phyloP scores from a whole-genome alignment of 768 basidiomycete species.

The Russula dissimulans region DNA sequence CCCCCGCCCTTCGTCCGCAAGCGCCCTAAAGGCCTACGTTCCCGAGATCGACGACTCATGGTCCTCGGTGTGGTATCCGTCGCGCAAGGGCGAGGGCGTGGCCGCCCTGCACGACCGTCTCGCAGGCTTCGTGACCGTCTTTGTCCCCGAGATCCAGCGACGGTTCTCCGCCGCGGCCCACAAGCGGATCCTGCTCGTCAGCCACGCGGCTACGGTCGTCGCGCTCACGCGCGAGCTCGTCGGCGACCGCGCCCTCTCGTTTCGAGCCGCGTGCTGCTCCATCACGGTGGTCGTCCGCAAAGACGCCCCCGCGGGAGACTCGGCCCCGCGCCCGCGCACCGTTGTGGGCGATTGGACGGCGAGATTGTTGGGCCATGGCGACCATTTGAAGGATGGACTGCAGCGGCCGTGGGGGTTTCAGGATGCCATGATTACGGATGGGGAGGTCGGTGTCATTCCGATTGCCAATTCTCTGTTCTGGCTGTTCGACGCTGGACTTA shows the following conservation, averaged over 20 bases:
- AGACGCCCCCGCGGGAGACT: constrained; percentile 9
- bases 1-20: constrained; percentile 57
- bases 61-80: constrained; percentile 56
- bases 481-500: background rate
- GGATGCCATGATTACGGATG: constrained; percentile 51
- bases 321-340: background rate
- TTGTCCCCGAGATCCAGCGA: constrained; percentile 44
- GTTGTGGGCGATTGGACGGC: constrained; percentile 40
- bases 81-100: constrained; percentile 66
- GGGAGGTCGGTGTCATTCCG: constrained; percentile 38
- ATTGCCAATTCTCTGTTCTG: background rate
- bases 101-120: constrained; percentile 52
- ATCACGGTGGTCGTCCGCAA: constrained; percentile 45
- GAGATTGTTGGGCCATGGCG: constrained; percentile 42
- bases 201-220: constrained; percentile 70
- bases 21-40: constrained; percentile 43
- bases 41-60: constrained; percentile 51
- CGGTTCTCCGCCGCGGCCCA: constrained; percentile 34
- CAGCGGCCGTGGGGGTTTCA: constrained; percentile 41
- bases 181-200: constrained; percentile 49
- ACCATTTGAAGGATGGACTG: constrained; percentile 48
- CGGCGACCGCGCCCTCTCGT: constrained; percentile 32
- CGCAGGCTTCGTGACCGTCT: constrained; percentile 40
- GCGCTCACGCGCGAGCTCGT: constrained; percentile 51
- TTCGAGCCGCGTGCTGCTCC: constrained; percentile 63